Evolutionary conservation across 306 rosid species (phyloP).

Genomic region (Malus asiatica): DNA sequence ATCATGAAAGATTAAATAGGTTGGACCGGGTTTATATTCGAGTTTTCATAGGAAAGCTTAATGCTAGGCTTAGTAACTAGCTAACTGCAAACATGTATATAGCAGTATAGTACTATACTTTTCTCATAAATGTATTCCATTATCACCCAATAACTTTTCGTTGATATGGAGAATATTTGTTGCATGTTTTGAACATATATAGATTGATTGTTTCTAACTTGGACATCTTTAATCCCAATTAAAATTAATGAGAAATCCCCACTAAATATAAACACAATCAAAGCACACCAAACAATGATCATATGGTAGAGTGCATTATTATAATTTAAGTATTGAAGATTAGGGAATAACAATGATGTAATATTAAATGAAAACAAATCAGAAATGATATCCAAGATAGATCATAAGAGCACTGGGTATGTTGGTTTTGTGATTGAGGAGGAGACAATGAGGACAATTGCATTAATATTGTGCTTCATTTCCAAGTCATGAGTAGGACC

Average conservation of each 20-base stretch:
- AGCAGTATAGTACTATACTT: too few relatives aligned
- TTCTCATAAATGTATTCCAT: background rate
- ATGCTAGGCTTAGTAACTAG: background rate
- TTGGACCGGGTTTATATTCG: background rate
- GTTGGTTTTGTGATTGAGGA: conserved; percentile 50
- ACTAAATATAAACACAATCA: background rate
- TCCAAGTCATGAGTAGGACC: conserved; percentile 51
- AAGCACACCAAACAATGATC: background rate
- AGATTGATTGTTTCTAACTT: background rate
- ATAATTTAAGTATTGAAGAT: conserved; percentile 17
- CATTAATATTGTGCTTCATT: conserved; percentile 42
- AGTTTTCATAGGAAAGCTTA: background rate
- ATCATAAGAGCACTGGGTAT: conserved; percentile 64
- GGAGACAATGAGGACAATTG: conserved; percentile 29
- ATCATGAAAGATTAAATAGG: background rate
- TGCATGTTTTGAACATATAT: background rate
- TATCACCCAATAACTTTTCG: background rate
- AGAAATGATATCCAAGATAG: conserved; percentile 58
- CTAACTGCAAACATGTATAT: too few relatives aligned
- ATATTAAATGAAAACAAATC: conserved; percentile 31
- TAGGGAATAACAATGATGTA: conserved; percentile 22
- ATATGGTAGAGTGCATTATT: background rate
- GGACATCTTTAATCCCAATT: background rate
- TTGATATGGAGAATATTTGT: background rate
- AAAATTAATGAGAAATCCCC: background rate